A percentile compares a stretch with the other conserved stretches of the same genome.
Evolutionary conservation across 2,329 filamentous ascomycete genomes (phyloP).

Genomic region (Coleophoma eucalyptorum): DNA sequence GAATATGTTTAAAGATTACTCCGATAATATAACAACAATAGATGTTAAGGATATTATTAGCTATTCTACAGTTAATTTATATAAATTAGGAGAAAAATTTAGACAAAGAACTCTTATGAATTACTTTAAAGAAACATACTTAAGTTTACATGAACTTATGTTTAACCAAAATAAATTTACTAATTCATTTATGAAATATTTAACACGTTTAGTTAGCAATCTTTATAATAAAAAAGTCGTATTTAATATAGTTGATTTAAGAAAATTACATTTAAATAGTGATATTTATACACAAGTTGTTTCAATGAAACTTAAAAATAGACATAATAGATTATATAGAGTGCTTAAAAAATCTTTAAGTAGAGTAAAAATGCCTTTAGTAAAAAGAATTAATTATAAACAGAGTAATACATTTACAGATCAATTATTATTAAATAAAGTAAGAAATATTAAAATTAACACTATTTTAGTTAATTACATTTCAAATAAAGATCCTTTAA

Average conservation of each 20-base stretch:
- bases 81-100: conserved; percentile 3
- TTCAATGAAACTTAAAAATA: conserved; percentile 26
- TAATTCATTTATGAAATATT: conserved; percentile 11
- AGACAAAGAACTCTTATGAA: conserved; percentile 6
- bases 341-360: conserved; percentile 25
- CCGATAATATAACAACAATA: too few species aligned
- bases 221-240: conserved; percentile 24
- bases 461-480: conserved; percentile 17
- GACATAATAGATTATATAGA: conserved; percentile 23
- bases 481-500: conserved; percentile 18
- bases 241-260: conserved; percentile 28
- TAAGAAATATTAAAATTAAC: conserved; percentile 20
- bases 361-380: conserved; percentile 21
- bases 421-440: conserved; percentile 18
- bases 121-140: conserved; percentile 4
- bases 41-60: too few species aligned
- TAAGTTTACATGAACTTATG: neutral
- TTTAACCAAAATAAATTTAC: conserved; percentile 20
- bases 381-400: conserved; percentile 26
- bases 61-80: too few species aligned
- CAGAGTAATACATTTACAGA: conserved; percentile 17
- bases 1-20: conserved; percentile 8
- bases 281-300: conserved; percentile 23
- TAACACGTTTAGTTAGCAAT: conserved; percentile 10
- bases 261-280: conserved; percentile 27